Conservation (phyloP, 2,329 filamentous ascomycete genomes). For the Eutypella sp. region DNA sequence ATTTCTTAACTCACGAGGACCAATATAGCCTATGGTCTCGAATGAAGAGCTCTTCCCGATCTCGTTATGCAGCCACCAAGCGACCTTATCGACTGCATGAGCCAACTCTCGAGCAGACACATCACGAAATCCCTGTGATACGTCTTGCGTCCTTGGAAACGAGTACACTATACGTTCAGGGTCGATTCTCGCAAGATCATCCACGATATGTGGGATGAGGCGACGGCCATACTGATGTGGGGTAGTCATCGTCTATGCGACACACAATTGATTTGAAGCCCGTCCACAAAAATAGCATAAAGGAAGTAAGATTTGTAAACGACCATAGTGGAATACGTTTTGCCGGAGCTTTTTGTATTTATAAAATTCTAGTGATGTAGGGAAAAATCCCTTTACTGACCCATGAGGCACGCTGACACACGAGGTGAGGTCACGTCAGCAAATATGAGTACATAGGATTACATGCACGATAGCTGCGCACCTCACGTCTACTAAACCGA, state of each 20-base stretch:
- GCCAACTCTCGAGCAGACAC: slow-evolving; percentile 21
- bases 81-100: slow-evolving; percentile 24
- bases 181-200: neutral
- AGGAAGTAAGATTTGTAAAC: no score
- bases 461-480: no score
- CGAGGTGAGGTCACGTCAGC: no score
- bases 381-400: no score
- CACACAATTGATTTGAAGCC: no score
- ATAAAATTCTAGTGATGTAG: no score
- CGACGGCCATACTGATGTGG: neutral
- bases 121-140: slow-evolving; percentile 12
- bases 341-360: no score
- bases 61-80: slow-evolving; percentile 25
- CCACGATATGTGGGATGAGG: neutral
- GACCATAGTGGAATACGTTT: no score
- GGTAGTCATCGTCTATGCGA: neutral
- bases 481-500: no score
- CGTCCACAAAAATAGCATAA: no score
- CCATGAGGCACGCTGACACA: no score
- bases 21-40: slow-evolving; percentile 25
- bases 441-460: no score
- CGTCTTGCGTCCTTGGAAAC: slow-evolving; percentile 1
- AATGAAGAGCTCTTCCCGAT: slow-evolving; percentile 13
- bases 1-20: slow-evolving; percentile 28
- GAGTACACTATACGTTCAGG: slow-evolving; percentile 18